These are phyloP conservation scores for Naganishia sp. DNA, from an alignment of 1,284 basidiomycete genomes.

Conservation along the genomic window DNA sequence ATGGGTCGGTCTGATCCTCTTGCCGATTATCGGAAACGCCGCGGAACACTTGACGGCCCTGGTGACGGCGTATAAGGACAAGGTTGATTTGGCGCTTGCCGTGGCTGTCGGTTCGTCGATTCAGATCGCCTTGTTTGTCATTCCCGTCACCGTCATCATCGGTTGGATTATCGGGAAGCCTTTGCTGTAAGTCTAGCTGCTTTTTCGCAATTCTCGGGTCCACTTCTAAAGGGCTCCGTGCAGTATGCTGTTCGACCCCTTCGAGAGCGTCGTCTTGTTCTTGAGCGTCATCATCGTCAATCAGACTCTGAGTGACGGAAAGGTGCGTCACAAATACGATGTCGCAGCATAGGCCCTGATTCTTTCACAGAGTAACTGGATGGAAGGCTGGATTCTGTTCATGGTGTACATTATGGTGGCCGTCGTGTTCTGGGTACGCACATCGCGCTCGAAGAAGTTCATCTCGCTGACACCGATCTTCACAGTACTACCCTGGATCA, in stretches of 20 bases:
- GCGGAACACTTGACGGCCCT: constrained; percentile 84
- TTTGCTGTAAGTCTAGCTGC: constrained; percentile 45
- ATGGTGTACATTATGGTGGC: constrained; percentile 56
- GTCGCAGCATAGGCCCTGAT: constrained; percentile 16
- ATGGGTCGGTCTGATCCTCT: constrained; percentile 80
- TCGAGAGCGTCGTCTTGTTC: constrained; percentile 57
- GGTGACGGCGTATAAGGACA: constrained; percentile 76
- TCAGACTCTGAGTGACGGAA: constrained; percentile 71
- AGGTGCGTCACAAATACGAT: not conserved
- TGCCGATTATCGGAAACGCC: constrained; percentile 64
- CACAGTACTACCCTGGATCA: constrained; percentile 38
- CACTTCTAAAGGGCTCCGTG: constrained; percentile 8
- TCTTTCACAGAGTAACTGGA: constrained; percentile 54
- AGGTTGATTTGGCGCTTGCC: constrained; percentile 62
- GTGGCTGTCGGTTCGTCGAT: constrained; percentile 88
- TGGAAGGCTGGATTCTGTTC: constrained; percentile 59
- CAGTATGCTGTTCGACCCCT: constrained; percentile 51
- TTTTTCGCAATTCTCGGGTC: not conserved
- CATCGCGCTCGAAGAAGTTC: constrained; percentile 39
- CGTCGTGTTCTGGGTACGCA: constrained; percentile 47
- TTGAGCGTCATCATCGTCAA: constrained; percentile 76
- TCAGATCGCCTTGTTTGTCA: constrained; percentile 81
- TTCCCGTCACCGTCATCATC: constrained; percentile 66
- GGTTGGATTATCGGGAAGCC: constrained; percentile 58
- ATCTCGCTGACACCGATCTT: constrained; percentile 1